These are phyloP conservation scores for Akebia trifoliata DNA, from an alignment of 164 flowering plant genomes.

Conservation along the genomic window DNA sequence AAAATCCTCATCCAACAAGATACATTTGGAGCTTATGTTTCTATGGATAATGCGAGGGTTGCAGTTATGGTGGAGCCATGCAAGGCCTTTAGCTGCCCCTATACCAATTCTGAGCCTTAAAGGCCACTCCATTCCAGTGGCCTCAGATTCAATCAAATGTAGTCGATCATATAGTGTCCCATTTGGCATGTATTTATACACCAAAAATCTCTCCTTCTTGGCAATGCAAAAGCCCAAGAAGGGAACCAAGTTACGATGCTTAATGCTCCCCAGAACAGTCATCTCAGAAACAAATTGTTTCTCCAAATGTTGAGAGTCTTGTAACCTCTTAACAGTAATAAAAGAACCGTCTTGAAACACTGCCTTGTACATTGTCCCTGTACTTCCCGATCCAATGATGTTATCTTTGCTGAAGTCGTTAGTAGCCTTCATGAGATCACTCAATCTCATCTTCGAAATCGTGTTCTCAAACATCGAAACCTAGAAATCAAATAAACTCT, in stretches of 20 bases:
- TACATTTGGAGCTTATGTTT: slow-evolving; percentile 18
- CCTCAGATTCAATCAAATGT: slow-evolving; percentile 4
- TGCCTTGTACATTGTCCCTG: slow-evolving; percentile 27
- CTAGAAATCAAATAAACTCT: slow-evolving; percentile 8
- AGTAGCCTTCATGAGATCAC: slow-evolving; percentile 67
- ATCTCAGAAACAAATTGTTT: slow-evolving; percentile 27
- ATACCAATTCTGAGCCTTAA: slow-evolving; percentile 12
- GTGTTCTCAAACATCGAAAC: slow-evolving; percentile 59
- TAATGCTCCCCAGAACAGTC: slow-evolving; percentile 19
- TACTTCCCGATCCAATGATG: slow-evolving; percentile 24
- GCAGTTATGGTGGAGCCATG: slow-evolving; percentile 22
- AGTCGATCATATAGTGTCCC: slow-evolving; percentile 18
- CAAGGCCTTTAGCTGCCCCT: slow-evolving; percentile 20
- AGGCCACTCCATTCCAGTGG: slow-evolving; percentile 15
- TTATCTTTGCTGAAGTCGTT: slow-evolving; percentile 17
- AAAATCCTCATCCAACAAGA: slow-evolving; percentile 14
- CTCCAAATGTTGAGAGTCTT: slow-evolving; percentile 18
- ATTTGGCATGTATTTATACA: slow-evolving; percentile 16
- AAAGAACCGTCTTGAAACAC: slow-evolving; percentile 18
- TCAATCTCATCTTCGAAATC: slow-evolving; percentile 52
- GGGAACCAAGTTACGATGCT: slow-evolving; percentile 30
- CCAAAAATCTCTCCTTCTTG: slow-evolving; percentile 12
- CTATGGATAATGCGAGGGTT: slow-evolving; percentile 14
- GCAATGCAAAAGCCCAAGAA: slow-evolving; percentile 19
- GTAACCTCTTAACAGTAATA: slow-evolving; percentile 25